Evolutionary conservation across 2,329 filamentous ascomycete genomes (phyloP).

Genomic region (Xylaria multiplex): DNA sequence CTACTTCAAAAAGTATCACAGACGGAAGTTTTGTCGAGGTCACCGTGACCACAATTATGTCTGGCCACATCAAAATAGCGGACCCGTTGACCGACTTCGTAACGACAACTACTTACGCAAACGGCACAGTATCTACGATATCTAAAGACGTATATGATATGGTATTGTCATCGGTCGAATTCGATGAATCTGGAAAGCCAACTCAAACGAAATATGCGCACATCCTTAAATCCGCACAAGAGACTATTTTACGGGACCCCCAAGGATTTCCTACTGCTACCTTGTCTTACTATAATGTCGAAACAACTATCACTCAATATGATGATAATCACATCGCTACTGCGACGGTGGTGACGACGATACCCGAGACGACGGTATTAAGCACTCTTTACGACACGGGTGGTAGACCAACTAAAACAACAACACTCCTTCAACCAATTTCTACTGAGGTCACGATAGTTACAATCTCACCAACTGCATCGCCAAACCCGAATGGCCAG

Average conservation of each 20-base stretch:
- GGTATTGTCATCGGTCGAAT: slow-evolving; percentile 8
- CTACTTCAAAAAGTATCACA: slow-evolving; percentile 33
- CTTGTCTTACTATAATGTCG: slow-evolving; percentile 36
- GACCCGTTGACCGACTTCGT: slow-evolving; percentile 27
- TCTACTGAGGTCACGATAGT: slow-evolving; percentile 23
- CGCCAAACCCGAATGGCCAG: slow-evolving; percentile 22
- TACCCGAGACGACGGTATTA: slow-evolving; percentile 33
- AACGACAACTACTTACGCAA: slow-evolving; percentile 25
- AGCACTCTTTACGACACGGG: slow-evolving; percentile 37
- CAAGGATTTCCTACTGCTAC: slow-evolving; percentile 42
- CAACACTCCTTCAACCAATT: slow-evolving; percentile 38
- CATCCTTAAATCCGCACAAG: slow-evolving; percentile 17
- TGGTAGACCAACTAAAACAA: slow-evolving; percentile 37
- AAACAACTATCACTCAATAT: slow-evolving; percentile 29
- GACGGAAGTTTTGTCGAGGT: slow-evolving; percentile 32
- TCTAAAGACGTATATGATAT: slow-evolving; percentile 29
- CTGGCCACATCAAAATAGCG: slow-evolving; percentile 33
- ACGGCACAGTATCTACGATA: slow-evolving; percentile 36
- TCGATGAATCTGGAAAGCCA: slow-evolving; percentile 36
- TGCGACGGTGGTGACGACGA: slow-evolving; percentile 32
- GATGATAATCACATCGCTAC: slow-evolving; percentile 37
- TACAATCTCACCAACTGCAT: slow-evolving; percentile 33
- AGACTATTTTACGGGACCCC: slow-evolving; percentile 38
- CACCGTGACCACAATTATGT: slow-evolving; percentile 32
- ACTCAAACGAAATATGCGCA: slow-evolving; percentile 30